Conservation (phyloP, 139 green algal species). For the Closterium sp. region DNA sequence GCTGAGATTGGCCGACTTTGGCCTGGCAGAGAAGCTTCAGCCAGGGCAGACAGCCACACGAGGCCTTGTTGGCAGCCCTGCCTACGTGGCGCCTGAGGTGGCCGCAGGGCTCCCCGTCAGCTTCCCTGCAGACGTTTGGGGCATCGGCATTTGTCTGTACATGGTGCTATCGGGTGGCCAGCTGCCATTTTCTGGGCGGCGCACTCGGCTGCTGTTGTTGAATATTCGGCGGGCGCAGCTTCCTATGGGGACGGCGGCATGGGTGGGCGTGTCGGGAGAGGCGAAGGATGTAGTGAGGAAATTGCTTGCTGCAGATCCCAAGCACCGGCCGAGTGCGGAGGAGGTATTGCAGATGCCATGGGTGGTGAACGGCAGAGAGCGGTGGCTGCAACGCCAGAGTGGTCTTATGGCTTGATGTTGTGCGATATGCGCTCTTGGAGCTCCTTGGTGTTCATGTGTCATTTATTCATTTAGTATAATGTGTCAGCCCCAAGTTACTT, state of each 20-base stretch:
- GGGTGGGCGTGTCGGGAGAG: background rate
- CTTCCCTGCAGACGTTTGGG: background rate
- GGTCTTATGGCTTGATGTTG: background rate
- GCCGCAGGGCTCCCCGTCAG: background rate
- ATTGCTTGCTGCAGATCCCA: background rate
- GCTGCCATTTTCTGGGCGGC: background rate
- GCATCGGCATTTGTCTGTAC: constrained; percentile 4
- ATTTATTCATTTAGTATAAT: background rate
- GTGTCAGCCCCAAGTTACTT: background rate
- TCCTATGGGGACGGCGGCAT: background rate
- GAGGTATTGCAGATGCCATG: background rate
- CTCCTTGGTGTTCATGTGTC: background rate
- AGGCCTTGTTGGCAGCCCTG: constrained; percentile 1
- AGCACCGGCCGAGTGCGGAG: background rate
- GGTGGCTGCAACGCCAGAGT: background rate
- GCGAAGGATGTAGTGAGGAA: background rate
- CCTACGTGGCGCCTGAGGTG: background rate
- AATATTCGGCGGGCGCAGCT: constrained; percentile 4
- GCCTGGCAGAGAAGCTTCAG: background rate
- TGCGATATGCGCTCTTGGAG: background rate
- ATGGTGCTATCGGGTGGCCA: background rate
- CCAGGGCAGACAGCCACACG: background rate
- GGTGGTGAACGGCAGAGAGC: background rate
- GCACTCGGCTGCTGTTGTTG: background rate
- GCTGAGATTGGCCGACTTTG: constrained; percentile 2